Conservation (phyloP, 2,329 filamentous ascomycete genomes). For the Stemphylium beticola region DNA sequence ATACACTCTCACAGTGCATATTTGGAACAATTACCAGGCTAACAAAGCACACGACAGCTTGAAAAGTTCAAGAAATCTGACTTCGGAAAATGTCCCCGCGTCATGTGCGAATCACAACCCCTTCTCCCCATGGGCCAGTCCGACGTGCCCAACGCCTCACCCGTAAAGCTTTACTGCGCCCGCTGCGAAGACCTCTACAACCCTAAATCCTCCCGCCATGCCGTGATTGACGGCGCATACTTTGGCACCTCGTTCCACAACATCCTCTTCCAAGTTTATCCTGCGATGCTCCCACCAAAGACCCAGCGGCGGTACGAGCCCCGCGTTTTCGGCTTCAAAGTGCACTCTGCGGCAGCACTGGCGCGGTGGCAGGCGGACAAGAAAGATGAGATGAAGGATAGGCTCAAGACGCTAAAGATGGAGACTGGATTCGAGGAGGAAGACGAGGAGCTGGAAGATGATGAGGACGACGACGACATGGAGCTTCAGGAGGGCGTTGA, state of each 20-base stretch:
- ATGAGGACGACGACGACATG: slow-evolving; percentile 59
- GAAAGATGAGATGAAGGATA: slow-evolving; percentile 80
- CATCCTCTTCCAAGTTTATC: slow-evolving; percentile 98
- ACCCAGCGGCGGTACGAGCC: slow-evolving; percentile 85
- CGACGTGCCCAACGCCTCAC: slow-evolving; percentile 83
- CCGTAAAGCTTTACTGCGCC: slow-evolving; percentile 96
- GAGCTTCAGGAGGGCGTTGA: slow-evolving; percentile 39
- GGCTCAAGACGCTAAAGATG: slow-evolving; percentile 71
- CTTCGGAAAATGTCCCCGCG: slow-evolving; percentile 96
- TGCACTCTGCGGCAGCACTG: slow-evolving; percentile 86
- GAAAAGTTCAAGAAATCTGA: slow-evolving; percentile 99
- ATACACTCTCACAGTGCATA: not conserved
- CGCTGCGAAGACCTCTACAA: slow-evolving; percentile 99
- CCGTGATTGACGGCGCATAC: slow-evolving; percentile 94
- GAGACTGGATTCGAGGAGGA: slow-evolving; percentile 80
- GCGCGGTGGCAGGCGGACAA: slow-evolving; percentile 88
- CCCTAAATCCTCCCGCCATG: slow-evolving; percentile 95
- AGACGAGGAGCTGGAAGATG: slow-evolving; percentile 66
- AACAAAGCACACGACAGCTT: slow-evolving; percentile 64
- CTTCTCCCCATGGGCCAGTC: slow-evolving; percentile 94
- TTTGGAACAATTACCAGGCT: slow-evolving; percentile 5
- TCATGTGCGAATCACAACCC: slow-evolving; percentile 91
- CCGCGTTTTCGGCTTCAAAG: slow-evolving; percentile 91
- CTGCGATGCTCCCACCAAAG: slow-evolving; percentile 85
- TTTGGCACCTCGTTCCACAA: slow-evolving; percentile 99